Conservation (phyloP, 768 basidiomycete genomes). For the Filobasidium wieringae region DNA sequence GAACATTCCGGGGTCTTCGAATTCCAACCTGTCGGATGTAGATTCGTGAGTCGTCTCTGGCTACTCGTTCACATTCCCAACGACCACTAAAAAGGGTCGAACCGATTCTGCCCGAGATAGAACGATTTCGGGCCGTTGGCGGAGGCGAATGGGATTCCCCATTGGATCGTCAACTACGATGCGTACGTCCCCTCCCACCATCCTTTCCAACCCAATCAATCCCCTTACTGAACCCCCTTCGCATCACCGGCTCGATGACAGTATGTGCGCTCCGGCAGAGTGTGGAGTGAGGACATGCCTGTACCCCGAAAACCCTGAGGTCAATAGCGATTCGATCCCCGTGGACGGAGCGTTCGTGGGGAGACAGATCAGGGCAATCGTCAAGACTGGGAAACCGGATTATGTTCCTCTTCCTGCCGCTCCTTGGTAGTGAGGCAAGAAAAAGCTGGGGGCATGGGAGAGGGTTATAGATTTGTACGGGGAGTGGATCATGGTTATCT, state of each 20-base stretch:
- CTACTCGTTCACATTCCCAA: not conserved
- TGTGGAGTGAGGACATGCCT: not conserved
- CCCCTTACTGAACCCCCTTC: not conserved
- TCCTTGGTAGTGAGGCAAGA: not conserved
- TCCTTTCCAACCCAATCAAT: not conserved
- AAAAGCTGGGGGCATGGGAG: too few species aligned
- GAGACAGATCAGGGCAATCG: not conserved
- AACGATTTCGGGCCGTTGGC: conserved; percentile 8
- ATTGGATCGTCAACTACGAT: conserved; percentile 8
- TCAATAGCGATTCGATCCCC: not conserved
- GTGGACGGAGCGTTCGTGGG: not conserved
- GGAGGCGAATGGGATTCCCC: conserved; percentile 7
- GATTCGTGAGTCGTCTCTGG: not conserved
- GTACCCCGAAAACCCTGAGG: not conserved
- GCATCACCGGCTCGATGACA: not conserved
- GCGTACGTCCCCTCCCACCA: not conserved
- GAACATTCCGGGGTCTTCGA: conserved; percentile 9
- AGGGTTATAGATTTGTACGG: too few species aligned
- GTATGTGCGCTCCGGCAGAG: not conserved
- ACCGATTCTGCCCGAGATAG: not conserved
- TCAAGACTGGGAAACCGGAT: not conserved
- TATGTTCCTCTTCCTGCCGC: not conserved
- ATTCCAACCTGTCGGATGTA: conserved; percentile 2
- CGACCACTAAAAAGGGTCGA: not conserved
- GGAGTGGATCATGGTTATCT: too few species aligned